Evolutionary conservation across 805 yeast genomes (phyloP), one percentile per base, ranked within the genome.

Genomic region (Candida succiphila): DNA sequence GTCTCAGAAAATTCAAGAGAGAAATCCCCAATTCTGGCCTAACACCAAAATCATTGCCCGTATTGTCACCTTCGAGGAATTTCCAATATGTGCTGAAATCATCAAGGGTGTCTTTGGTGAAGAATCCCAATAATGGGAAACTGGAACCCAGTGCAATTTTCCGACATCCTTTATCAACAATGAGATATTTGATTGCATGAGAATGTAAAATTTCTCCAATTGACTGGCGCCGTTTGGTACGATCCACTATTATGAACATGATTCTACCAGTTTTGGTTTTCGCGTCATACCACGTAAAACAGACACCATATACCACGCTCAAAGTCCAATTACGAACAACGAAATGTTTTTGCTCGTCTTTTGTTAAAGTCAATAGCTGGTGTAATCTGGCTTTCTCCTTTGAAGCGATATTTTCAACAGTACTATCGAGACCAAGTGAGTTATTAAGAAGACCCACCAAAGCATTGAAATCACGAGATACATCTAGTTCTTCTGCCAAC

Each of bases 401-500:
- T 9, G 35, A 14, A 12, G 23, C 32, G 3, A 34, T 20, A 8
- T 17, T 17, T 17, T 26, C 25, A 3, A 25, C 15, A 4, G 34
- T 34, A 14, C 46, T 50, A 18, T 41, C 42, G 14, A 16, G 13
- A 0, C 32, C 27, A 14, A 52, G 46, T 37, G 67, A 67, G 35
- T 54, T 58, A 37, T 61, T 67, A 57, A 69, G 57, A 34, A 71
- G 51, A 27, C 59, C 56, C 13, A 60, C 56, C 29, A 72, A 56
- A 22, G 69, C 63, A n/a, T 60, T 46, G 62, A 72, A 63, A 42
- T 75, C 80, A 25, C 78, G 55, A 15, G 56, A 53, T 18, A 65
- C 45, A 38, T 67, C 64, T 44, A 72, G 69, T 37, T 63, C 69
- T 43, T 75, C 81, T 17, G 74, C 80, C 27, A 75, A 56, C 82